These are phyloP conservation scores for Actinomucor elegans DNA, from an alignment of 371 early-diverging fungal species.

Conservation along the genomic window DNA sequence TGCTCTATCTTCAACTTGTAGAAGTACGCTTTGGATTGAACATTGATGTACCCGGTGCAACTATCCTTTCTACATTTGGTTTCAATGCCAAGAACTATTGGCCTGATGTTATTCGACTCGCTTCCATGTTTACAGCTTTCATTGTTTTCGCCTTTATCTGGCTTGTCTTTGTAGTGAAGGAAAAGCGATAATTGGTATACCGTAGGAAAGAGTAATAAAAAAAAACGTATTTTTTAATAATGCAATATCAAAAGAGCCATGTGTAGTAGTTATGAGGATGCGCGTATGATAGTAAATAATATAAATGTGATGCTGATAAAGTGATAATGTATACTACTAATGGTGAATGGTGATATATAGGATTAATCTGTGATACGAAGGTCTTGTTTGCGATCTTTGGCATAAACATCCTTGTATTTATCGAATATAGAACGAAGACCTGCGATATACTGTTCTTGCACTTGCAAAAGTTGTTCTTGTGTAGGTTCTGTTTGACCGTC, in stretches of 20 bases:
- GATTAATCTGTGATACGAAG: slow-evolving; percentile 56
- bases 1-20: slow-evolving; percentile 72
- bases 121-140: slow-evolving; percentile 60
- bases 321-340: too few species aligned
- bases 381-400: slow-evolving; percentile 58
- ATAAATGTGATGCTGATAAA: too few species aligned
- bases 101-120: slow-evolving; percentile 73
- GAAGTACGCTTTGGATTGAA: slow-evolving; percentile 81
- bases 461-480: slow-evolving; percentile 59
- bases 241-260: too few species aligned
- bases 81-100: slow-evolving; percentile 85
- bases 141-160: slow-evolving; percentile 74
- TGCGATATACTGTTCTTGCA: slow-evolving; percentile 66
- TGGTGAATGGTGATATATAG: too few species aligned
- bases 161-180: slow-evolving; percentile 84
- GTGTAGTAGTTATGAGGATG: too few species aligned
- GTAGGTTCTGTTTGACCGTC: slow-evolving; percentile 57
- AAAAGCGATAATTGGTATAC: slow-evolving; percentile 73
- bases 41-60: slow-evolving; percentile 86
- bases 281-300: too few species aligned
- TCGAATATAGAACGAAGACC: slow-evolving; percentile 62
- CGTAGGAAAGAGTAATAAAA: too few species aligned
- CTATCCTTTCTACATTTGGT: slow-evolving; percentile 88
- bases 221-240: too few species aligned
- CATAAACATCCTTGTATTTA: slow-evolving; percentile 74